Conservation (phyloP, 345 rosid genomes). For the Eucalyptus curtisii region DNA sequence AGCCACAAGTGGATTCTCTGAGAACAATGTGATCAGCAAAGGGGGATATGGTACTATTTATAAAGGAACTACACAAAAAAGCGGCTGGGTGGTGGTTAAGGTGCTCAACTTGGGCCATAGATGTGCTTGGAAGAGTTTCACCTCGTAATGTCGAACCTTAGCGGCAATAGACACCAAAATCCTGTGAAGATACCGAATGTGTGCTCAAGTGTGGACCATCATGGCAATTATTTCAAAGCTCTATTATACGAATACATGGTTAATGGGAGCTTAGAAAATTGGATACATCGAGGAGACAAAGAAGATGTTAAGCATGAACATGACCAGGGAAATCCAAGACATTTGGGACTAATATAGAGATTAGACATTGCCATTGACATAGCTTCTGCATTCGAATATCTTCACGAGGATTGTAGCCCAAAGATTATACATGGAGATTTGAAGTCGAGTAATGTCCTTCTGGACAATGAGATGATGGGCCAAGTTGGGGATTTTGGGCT, state of each 20-base stretch:
- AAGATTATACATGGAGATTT: too few species aligned
- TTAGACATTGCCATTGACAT: neutral
- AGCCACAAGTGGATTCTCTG: too few species aligned
- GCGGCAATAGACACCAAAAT: neutral
- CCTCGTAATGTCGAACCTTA: neutral
- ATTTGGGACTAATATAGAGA: neutral
- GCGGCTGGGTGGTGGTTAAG: neutral
- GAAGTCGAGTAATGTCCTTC: too few species aligned
- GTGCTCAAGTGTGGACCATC: neutral
- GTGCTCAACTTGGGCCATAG: neutral
- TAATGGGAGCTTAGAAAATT: neutral
- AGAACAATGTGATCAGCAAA: too few species aligned
- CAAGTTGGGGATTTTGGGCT: too few species aligned
- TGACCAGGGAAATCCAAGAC: neutral
- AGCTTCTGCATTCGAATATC: neutral
- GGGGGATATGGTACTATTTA: too few species aligned
- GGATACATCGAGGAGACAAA: neutral
- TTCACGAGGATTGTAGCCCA: neutral
- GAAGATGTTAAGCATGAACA: neutral
- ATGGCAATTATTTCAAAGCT: neutral
- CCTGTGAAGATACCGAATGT: fast-evolving
- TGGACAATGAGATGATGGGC: too few species aligned
- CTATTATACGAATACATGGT: neutral
- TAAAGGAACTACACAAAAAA: too few species aligned
- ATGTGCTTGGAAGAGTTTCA: neutral